Evolutionary conservation across 2,329 filamentous ascomycete genomes (phyloP).

Genomic region (Colletotrichum ledebouriae): DNA sequence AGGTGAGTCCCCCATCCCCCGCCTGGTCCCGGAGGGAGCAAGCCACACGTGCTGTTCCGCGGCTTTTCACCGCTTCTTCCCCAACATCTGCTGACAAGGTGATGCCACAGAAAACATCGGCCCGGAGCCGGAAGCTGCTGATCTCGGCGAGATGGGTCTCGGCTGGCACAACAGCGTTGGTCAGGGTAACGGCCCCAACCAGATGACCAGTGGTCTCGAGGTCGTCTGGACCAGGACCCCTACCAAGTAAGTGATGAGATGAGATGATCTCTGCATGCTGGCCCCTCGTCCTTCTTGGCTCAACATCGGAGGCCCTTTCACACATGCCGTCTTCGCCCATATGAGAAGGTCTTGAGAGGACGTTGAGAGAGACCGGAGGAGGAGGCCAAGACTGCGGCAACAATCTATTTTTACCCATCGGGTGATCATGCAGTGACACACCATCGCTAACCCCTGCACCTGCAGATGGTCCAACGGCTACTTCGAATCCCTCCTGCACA

Average conservation of each 20-base stretch:
- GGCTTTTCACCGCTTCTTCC: slow-evolving; percentile 2
- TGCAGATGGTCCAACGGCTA: slow-evolving; percentile 76
- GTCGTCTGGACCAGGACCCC: slow-evolving; percentile 85
- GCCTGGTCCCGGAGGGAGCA: neutral
- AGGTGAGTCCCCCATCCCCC: slow-evolving; percentile 23
- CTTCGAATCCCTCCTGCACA: slow-evolving; percentile 83
- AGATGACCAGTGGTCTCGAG: slow-evolving; percentile 83
- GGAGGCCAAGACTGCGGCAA: neutral
- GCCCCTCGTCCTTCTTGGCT: neutral
- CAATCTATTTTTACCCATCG: slow-evolving; percentile 35
- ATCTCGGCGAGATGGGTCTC: slow-evolving; percentile 76
- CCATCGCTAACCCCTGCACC: slow-evolving; percentile 34
- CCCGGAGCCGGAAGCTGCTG: slow-evolving; percentile 74
- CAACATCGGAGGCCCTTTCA: slow-evolving; percentile 12
- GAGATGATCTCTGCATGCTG: slow-evolving; percentile 13
- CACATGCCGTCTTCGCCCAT: slow-evolving; percentile 2
- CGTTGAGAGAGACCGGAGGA: slow-evolving; percentile 8
- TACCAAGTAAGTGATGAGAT: slow-evolving; percentile 60
- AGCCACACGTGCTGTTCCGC: neutral
- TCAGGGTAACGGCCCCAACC: slow-evolving; percentile 77
- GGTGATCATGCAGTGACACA: slow-evolving; percentile 39
- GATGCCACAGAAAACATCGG: slow-evolving; percentile 71
- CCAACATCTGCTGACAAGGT: slow-evolving; percentile 17
- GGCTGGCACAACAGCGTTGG: slow-evolving; percentile 78
- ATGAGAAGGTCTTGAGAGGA: slow-evolving; percentile 23